Percentiles rank a stretch among this genome's conserved stretches.
These are phyloP conservation scores for Blastomyces gilchristii DNA, from an alignment of 2,329 filamentous ascomycete genomes.

Conservation along the genomic window DNA sequence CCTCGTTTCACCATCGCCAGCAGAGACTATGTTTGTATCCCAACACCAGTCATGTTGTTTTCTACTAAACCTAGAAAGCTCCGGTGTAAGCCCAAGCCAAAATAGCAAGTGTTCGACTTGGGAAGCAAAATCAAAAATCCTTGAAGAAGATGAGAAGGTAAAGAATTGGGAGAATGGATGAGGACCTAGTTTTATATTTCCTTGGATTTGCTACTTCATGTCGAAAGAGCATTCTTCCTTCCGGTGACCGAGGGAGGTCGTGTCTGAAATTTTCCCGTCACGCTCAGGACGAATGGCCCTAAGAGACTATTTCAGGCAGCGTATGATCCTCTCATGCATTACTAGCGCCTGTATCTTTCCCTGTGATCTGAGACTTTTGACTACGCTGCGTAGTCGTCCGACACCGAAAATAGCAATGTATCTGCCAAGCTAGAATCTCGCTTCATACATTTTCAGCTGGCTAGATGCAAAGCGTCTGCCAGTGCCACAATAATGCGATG, in stretches of 20 bases:
- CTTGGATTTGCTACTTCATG: background rate
- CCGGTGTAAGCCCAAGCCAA: background rate
- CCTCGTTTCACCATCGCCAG: background rate
- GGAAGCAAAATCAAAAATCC: background rate
- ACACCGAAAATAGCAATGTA: background rate
- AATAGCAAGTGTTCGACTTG: no score
- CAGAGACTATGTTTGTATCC: no score
- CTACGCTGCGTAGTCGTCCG: background rate
- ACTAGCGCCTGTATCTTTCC: background rate
- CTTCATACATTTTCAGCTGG: background rate
- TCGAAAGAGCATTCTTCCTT: background rate
- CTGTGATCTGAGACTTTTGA: background rate
- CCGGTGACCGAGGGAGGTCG: background rate
- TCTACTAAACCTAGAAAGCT: background rate
- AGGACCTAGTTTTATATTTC: background rate
- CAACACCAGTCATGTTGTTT: background rate
- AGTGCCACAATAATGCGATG: background rate
- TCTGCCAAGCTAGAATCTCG: background rate
- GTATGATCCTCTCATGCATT: slow-evolving; percentile 1
- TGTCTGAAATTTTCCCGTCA: background rate
- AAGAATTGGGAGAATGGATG: background rate
- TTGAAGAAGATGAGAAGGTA: background rate
- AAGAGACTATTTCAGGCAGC: background rate
- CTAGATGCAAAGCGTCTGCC: background rate
- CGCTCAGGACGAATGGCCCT: background rate